phyloP scores from a whole-genome alignment of 768 basidiomycete genomes.

The Pleurotus citrinopileatus region DNA sequence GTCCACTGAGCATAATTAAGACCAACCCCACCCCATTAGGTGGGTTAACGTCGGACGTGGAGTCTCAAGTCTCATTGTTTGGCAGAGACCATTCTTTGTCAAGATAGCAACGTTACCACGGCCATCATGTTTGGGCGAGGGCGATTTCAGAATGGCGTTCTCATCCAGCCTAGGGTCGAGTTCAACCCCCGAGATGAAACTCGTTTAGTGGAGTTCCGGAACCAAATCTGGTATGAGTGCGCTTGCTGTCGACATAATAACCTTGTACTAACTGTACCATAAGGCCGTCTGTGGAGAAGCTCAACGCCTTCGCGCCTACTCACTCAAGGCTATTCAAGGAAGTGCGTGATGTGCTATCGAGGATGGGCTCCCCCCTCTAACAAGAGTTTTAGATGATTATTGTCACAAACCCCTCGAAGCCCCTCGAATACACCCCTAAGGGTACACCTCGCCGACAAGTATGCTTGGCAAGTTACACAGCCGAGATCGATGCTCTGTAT shows the following conservation, averaged over 20 bases:
- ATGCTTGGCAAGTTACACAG: constrained; percentile 33
- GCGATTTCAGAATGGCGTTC: constrained; percentile 27
- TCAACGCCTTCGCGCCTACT: constrained; percentile 38
- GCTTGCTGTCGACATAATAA: too few relatives aligned
- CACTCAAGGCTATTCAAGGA: constrained; percentile 48
- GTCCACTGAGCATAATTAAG: neutral
- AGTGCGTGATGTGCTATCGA: constrained; percentile 17
- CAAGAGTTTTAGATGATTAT: constrained; percentile 36
- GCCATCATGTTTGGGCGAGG: constrained; percentile 35
- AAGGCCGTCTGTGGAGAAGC: constrained; percentile 39
- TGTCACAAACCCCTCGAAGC: constrained; percentile 33
- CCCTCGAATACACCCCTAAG: constrained; percentile 42
- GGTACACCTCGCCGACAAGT: constrained; percentile 32
- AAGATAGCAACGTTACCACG: constrained; percentile 22
- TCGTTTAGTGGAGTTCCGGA: constrained; percentile 22
- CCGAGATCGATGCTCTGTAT: constrained; percentile 39
- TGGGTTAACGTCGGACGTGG: neutral
- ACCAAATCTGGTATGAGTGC: constrained; percentile 11
- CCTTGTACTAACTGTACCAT: too few relatives aligned
- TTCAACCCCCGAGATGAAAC: constrained; percentile 24
- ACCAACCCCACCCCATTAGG: neutral
- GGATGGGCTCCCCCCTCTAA: neutral
- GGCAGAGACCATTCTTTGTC: constrained; percentile 27
- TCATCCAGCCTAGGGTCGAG: constrained; percentile 26
- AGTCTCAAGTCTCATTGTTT: neutral